Base-by-base conservation (phyloP, 169 alveolate species). In the Plasmodium inui region DNA sequence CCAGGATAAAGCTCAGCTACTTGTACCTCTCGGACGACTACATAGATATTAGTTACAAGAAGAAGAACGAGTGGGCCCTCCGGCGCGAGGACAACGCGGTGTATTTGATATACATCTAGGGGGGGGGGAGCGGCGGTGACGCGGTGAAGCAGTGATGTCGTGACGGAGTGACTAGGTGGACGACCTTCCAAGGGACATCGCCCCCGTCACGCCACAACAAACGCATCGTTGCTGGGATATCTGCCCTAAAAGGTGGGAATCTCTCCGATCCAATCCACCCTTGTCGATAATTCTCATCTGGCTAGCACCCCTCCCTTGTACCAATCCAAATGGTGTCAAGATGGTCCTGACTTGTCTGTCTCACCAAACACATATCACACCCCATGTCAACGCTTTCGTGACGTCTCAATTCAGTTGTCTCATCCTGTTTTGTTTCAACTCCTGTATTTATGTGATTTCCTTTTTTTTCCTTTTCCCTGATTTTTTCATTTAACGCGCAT, bases 21-120 rank as follows among this genome's bases (percentile, higher is more conserved):
- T 10, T 78, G 12, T 80, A 41, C 26, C 55, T 89, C 22, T 89
- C 94, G 7, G 94, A 89, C 19, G 30, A 41, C 50, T 89, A 67
- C 72, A 89, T 89, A 22, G 90, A 89, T 80, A 89, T 89, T 57
- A 81, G 57, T 9, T 89, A 46, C 46, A 81, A 80, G 61, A 89
- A 89, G 79, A 89, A 89, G 50, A 89, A 89, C 39, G 94, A 89
- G 46, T 89, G 94, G 94, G 70, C 83, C 12, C 53, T 89, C 28
- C 46, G 78, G 5, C 74, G 94, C 22, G 94, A 89, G 53, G 94
- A 89, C 76, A 89, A 89, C 26, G 88, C 61, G 19, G 73, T 32
- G 37, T 89, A 89, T 67, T 70, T 81, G 76, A 81, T 89, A 55
- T 81, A 67, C 37, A 80, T 81, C 10, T 89, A 34, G 41, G 39